These are phyloP conservation scores for Trametes meyenii DNA, from an alignment of 768 basidiomycete genomes.

Conservation along the genomic window DNA sequence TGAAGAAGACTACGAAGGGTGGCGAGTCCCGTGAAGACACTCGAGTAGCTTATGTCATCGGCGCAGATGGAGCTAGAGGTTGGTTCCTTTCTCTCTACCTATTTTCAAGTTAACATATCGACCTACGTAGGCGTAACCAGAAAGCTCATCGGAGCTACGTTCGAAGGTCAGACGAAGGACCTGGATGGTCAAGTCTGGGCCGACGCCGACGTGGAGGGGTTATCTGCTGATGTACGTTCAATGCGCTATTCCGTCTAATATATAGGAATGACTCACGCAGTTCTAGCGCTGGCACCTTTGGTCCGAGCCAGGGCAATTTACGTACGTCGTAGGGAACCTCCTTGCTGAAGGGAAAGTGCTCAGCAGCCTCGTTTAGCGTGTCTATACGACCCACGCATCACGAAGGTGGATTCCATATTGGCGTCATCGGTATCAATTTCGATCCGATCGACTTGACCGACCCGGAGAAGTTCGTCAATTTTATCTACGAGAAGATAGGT, in stretches of 20 bases:
- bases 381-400: conserved; percentile 19
- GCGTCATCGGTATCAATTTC: conserved; percentile 2
- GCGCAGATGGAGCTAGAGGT: conserved; percentile 45
- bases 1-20: conserved; percentile 29
- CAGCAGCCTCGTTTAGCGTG: conserved; percentile 9
- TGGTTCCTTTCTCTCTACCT: not conserved
- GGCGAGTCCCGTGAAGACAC: conserved; percentile 32
- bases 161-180: conserved; percentile 43
- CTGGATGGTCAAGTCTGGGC: conserved; percentile 34
- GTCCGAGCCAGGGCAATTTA: conserved; percentile 19
- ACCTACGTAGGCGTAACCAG: conserved; percentile 38
- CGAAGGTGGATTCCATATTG: conserved; percentile 1
- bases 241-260: not conserved
- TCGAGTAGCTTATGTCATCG: conserved; percentile 40
- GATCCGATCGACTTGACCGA: conserved; percentile 28
- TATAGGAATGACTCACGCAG: not conserved
- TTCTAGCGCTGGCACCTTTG: conserved; percentile 21
- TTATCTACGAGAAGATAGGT: conserved; percentile 34
- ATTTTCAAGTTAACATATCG: not conserved
- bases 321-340: conserved; percentile 2
- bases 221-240: conserved; percentile 34
- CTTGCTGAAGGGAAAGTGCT: not conserved
- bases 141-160: conserved; percentile 44
- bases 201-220: conserved; percentile 41
- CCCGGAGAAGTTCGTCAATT: conserved; percentile 32